Percentiles rank a stretch among this genome's conserved stretches.
Conservation (phyloP, 2,329 filamentous ascomycete genomes). For the Ceratocystis ficicola region DNA sequence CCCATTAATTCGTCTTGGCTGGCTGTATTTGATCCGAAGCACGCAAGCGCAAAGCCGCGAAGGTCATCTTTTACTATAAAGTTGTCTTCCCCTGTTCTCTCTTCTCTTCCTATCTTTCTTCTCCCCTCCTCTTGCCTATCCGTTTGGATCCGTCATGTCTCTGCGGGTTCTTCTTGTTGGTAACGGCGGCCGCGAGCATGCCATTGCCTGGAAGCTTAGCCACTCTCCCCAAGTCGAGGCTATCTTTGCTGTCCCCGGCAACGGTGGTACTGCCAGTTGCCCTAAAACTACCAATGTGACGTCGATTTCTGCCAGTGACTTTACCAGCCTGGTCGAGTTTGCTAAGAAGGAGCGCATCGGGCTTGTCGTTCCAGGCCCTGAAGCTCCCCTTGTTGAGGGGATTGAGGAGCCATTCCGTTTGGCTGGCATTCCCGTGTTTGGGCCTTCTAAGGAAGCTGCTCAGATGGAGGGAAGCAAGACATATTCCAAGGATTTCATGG, state of each 20-base stretch:
- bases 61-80: neutral
- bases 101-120: neutral
- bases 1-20: neutral
- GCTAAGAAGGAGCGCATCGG: conserved; percentile 62
- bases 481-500: conserved; percentile 97
- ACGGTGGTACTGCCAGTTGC: conserved; percentile 68
- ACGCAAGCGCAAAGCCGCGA: conserved; percentile 7
- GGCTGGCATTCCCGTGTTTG: conserved; percentile 69
- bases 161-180: conserved; percentile 69
- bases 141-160: conserved; percentile 14
- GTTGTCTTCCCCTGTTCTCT: neutral
- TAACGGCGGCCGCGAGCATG: conserved; percentile 89
- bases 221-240: conserved; percentile 67
- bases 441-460: conserved; percentile 72
- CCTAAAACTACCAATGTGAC: conserved; percentile 62
- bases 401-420: conserved; percentile 70
- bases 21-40: neutral
- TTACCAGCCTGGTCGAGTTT: conserved; percentile 61
- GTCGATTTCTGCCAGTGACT: conserved; percentile 61
- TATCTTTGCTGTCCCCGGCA: conserved; percentile 63
- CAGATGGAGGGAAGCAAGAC: conserved; percentile 93
- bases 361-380: conserved; percentile 79
- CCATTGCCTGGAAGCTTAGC: conserved; percentile 83
- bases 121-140: neutral
- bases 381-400: conserved; percentile 85